phyloP scores from a whole-genome alignment of 805 yeast genomes.

The Kodamaea leandrae region DNA sequence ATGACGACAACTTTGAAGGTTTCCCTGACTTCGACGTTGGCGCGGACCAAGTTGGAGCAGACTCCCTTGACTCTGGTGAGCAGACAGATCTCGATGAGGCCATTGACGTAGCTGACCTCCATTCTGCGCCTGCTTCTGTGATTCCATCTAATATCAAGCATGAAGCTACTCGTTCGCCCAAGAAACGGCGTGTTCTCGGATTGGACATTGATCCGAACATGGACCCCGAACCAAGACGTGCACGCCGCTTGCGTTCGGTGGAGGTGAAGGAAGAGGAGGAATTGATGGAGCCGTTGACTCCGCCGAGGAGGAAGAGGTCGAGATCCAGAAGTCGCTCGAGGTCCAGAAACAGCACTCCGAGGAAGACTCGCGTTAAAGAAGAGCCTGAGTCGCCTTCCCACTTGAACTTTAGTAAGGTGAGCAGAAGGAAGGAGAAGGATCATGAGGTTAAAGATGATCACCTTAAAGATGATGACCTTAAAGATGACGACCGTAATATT shows the following conservation, averaged over 20 bases:
- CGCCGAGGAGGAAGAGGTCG: not conserved
- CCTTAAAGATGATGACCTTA: not conserved
- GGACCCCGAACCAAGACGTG: conserved; percentile 21
- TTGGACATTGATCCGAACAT: conserved; percentile 21
- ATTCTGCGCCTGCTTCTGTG: not conserved
- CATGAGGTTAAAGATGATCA: conserved; percentile 4
- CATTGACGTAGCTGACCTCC: not conserved
- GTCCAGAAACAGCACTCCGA: too few species aligned
- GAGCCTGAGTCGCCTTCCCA: not conserved
- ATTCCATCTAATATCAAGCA: not conserved
- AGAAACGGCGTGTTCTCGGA: conserved; percentile 18
- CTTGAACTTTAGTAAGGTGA: not conserved
- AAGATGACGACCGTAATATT: not conserved
- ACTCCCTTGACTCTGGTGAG: too few species aligned
- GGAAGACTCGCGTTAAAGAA: too few species aligned
- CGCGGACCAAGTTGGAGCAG: not conserved
- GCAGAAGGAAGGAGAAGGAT: not conserved
- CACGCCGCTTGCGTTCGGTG: conserved; percentile 15
- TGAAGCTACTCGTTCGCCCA: conserved; percentile 7
- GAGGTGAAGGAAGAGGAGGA: conserved; percentile 10
- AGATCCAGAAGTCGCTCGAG: not conserved
- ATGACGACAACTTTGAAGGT: not conserved
- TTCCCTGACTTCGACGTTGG: not conserved
- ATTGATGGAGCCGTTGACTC: not conserved
- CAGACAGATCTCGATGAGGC: not conserved